A percentile compares a stretch with the other conserved stretches of the same genome.
These are phyloP conservation scores for Glycine soja DNA, from an alignment of 306 rosid genomes.

Conservation along the genomic window DNA sequence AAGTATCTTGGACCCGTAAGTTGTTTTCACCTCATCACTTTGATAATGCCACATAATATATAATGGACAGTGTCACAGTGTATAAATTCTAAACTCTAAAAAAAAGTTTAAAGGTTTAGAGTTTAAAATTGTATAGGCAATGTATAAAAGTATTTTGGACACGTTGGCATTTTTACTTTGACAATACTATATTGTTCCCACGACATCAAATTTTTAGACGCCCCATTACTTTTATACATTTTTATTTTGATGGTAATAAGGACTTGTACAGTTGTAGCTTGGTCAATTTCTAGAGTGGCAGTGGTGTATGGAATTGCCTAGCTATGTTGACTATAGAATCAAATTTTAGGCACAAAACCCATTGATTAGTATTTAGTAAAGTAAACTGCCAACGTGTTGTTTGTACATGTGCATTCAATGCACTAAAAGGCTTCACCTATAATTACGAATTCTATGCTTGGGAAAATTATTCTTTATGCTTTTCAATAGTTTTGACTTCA, in stretches of 20 bases:
- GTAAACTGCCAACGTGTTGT: constrained; percentile 13
- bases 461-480: not conserved
- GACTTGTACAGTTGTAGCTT: not conserved
- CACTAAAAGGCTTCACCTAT: not conserved
- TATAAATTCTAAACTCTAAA: no score
- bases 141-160: no score
- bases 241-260: not conserved
- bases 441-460: not conserved
- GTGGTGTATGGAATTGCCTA: constrained; percentile 27
- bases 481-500: constrained; percentile 43
- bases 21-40: not conserved
- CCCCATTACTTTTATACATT: not conserved
- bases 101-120: no score
- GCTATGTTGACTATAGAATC: constrained; percentile 26
- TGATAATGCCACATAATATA: constrained; percentile 22
- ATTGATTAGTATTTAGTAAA: not conserved
- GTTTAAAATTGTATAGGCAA: no score
- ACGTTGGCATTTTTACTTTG: no score
- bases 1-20: constrained; percentile 87
- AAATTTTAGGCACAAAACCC: constrained; percentile 37
- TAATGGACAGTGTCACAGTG: not conserved
- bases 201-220: no score
- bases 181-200: no score
- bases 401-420: constrained; percentile 39
- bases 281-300: constrained; percentile 43